Percentiles rank a stretch among this genome's conserved stretches.
These are phyloP conservation scores for Oryza brachyantha DNA, from an alignment of 176 grass and related monocot species.

Conservation along the genomic window DNA sequence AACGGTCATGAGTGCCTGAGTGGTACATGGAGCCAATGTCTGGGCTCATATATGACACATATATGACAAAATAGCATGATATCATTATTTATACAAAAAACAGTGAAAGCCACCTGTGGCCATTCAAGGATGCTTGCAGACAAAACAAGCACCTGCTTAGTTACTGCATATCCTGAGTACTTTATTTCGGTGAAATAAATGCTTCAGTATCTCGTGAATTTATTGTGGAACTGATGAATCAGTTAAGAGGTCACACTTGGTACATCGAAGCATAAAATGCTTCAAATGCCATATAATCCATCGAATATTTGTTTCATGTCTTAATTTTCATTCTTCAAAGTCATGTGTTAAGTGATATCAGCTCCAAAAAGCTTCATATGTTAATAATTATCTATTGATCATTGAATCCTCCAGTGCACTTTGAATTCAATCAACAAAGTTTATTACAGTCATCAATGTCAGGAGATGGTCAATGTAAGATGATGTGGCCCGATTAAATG, in stretches of 20 bases:
- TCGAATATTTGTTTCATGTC: neutral
- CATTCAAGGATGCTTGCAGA: neutral
- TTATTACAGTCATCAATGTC: constrained; percentile 1
- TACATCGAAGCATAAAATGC: neutral
- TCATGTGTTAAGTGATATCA: neutral
- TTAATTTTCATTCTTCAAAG: neutral
- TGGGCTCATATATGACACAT: neutral
- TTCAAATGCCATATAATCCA: neutral
- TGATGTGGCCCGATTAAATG: neutral
- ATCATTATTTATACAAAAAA: neutral
- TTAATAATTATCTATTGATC: neutral
- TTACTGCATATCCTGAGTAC: neutral
- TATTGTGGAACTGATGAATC: constrained; percentile 1
- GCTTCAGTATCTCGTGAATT: neutral
- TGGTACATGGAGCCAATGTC: neutral
- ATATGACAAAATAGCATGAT: neutral
- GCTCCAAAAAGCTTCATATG: neutral
- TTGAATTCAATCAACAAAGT: neutral
- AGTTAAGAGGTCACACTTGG: neutral
- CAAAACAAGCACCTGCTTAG: neutral
- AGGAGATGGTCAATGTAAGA: neutral
- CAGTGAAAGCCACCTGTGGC: neutral
- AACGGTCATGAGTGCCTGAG: constrained; percentile 3
- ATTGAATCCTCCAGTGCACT: neutral
- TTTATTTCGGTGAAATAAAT: neutral